Evolutionary conservation across 805 yeast species (phyloP).

Genomic region (Schwanniomyces occidentalis): DNA sequence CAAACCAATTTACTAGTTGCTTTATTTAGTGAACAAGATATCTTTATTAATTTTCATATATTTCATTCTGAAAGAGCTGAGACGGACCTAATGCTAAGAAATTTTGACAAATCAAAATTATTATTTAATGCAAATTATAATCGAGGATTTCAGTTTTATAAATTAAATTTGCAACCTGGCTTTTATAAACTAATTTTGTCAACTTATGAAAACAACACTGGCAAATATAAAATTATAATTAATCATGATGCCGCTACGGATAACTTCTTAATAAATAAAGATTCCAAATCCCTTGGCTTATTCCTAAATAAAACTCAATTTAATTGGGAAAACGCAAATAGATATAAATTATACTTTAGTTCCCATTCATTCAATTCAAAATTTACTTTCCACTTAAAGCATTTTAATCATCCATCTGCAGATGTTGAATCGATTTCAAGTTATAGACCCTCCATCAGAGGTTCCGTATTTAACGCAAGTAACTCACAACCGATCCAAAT

Average conservation of each 20-base stretch:
- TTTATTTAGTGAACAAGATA: conserved; percentile 20
- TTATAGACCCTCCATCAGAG: conserved; percentile 51
- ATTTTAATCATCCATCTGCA: conserved; percentile 13
- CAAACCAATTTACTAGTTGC: conserved; percentile 18
- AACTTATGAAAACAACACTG: conserved; percentile 36
- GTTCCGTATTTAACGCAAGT: conserved; percentile 37
- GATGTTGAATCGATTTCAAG: conserved; percentile 13
- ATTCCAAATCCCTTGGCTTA: conserved; percentile 34
- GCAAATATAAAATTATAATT: conserved; percentile 31
- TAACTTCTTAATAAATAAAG: conserved; percentile 11
- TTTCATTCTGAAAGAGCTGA: conserved; percentile 38
- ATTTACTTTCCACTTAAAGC: conserved; percentile 26
- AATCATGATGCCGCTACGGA: conserved; percentile 19
- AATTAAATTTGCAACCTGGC: conserved; percentile 29
- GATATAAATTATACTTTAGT: conserved; percentile 34
- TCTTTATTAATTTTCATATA: conserved; percentile 43
- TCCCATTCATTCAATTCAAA: conserved; percentile 18
- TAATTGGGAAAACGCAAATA: conserved; percentile 42
- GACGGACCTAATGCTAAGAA: conserved; percentile 14
- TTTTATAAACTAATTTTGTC: conserved; percentile 49
- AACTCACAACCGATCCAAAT: conserved; percentile 30
- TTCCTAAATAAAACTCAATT: conserved; percentile 25
- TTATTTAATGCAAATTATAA: conserved; percentile 36
- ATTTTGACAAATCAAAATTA: conserved; percentile 31
- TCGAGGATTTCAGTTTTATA: conserved; percentile 16